Base-by-base conservation (phyloP, 1,139 yeast species). In the Suhomyces taliae region DNA sequence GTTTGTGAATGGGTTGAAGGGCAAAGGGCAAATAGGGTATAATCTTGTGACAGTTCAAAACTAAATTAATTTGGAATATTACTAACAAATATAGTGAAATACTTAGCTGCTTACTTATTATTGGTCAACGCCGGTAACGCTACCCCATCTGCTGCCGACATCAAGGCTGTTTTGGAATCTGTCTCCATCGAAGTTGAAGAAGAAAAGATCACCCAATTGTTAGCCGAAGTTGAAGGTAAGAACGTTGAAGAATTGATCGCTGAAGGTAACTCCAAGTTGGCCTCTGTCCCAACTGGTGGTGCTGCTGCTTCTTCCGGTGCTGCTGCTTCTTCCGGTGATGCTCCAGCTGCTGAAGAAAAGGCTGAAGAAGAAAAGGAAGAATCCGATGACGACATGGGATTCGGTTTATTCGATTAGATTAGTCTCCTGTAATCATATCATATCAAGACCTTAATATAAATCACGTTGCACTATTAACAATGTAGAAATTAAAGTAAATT, bases 251-350 rank as follows among this genome's bases (percentile, higher is more conserved):
- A 90, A 78, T 86, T 93, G 79, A 86, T 93, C 65, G 93, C 97
- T 69, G 95, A 85, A 78, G 99, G 99, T 82, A 79, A 88, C 75
- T 78, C 84, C 76, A 93, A 93, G 83, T 87, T 93, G 72, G 91
- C 98, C 63, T 82, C 97, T 59, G 96, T 91, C 61, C 98, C 99
- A 78, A 70, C 97, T 72, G 99, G 96, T 76, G 97, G 93, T 79
- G 91, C 96, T 69, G 91, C 91, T 70, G 82, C 89, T 64, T 80
- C 88, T 67, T 79, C 81, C 64, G 80, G 79, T 68, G 83, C 78
- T 65, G 83, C 81, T 69, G 85, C 85, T 65, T 83, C 85, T 64
- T 84, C 73, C 65, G 89, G 76, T 65, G 86, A 79, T 57, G 90
- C 79, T 58, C 85, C 70, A 55, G 87, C 74, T 52, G 96, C 79